Base-by-base conservation (phyloP, 768 basidiomycete genomes). In the Hypsizygus marmoreus region DNA sequence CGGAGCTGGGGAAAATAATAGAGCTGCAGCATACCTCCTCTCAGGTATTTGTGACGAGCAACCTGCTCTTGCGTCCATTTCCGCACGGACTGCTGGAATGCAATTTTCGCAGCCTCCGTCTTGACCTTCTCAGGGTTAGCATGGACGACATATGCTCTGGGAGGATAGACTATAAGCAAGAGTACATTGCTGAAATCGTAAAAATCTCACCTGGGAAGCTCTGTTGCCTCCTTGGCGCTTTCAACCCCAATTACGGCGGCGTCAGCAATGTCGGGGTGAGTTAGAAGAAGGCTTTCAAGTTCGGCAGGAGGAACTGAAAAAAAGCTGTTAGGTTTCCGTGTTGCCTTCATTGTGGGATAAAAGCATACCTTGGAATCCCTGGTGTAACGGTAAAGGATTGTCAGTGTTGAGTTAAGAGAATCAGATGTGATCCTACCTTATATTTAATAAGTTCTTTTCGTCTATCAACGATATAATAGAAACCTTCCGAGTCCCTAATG, bases 271-370 rank as follows among this genome's bases (percentile, higher is more conserved):
- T 85, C 79, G 1, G 86, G 83, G 55, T 93, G 87, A 4, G 79
- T 79, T 12, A 93, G 66, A 0, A 94, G 75, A 0, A 91, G 68
- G 22, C 80, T 78, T 57, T 95, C 92, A 4, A 95, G 75, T 55
- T 93, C 91, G 1, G 92, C 91, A 0, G 91, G 91, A 6, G 92
- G 82, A 13, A 94, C 91, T 89, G 40, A 28, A 30, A 19, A 14
- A 16, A 19, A 14, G n/a, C 20, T 17, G 6, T 13, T 40, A 45
- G 26, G 31, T 12, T n/a, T 13, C 31, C 23, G 37, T 11, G n/a
- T 7, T 14, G 7, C 9, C 23, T 13, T 8, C 9, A 9, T 22
- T 16, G 31, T 9, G 14, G 10, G 8, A 8, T 3, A 20, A 20
- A 40, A 32, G 43, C 69, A 31, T 59, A 80, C 86, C 86, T 79